phyloP scores from a whole-genome alignment of 768 basidiomycete genomes.

The Mrakia frigida region DNA sequence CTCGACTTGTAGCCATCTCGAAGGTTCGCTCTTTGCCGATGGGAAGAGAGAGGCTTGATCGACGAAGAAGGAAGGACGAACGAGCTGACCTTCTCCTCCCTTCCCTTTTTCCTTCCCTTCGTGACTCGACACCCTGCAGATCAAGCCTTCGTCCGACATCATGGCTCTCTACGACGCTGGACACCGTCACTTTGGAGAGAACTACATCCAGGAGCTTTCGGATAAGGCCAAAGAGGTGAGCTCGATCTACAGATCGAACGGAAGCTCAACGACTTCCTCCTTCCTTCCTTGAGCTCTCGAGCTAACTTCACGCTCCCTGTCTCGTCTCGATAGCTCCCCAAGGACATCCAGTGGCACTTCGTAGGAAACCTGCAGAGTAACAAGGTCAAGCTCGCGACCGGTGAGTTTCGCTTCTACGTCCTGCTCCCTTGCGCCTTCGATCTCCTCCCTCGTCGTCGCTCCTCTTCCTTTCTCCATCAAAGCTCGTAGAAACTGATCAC shows the following conservation, averaged over 20 bases:
- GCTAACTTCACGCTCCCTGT: not conserved
- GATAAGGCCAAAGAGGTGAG: slow-evolving; percentile 72
- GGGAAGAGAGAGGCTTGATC: not conserved
- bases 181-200: slow-evolving; percentile 84
- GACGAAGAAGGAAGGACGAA: too few relatives aligned
- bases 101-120: not conserved
- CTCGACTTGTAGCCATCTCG: slow-evolving; percentile 16
- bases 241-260: slow-evolving; percentile 25
- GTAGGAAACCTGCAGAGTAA: slow-evolving; percentile 91
- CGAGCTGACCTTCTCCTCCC: not conserved
- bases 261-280: not conserved
- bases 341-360: slow-evolving; percentile 91
- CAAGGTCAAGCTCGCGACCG: slow-evolving; percentile 80
- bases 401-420: slow-evolving; percentile 48
- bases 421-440: too few relatives aligned
- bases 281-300: not conserved
- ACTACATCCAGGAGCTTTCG: slow-evolving; percentile 88
- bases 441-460: not conserved
- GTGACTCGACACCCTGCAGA: slow-evolving; percentile 37
- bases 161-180: slow-evolving; percentile 72
- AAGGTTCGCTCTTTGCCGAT: slow-evolving; percentile 13
- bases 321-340: slow-evolving; percentile 59
- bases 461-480: slow-evolving; percentile 2
- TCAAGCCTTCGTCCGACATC: slow-evolving; percentile 83
- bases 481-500: too few relatives aligned